Evolutionary conservation across 805 yeast genomes (phyloP).

Genomic region (Lipomyces orientalis): DNA sequence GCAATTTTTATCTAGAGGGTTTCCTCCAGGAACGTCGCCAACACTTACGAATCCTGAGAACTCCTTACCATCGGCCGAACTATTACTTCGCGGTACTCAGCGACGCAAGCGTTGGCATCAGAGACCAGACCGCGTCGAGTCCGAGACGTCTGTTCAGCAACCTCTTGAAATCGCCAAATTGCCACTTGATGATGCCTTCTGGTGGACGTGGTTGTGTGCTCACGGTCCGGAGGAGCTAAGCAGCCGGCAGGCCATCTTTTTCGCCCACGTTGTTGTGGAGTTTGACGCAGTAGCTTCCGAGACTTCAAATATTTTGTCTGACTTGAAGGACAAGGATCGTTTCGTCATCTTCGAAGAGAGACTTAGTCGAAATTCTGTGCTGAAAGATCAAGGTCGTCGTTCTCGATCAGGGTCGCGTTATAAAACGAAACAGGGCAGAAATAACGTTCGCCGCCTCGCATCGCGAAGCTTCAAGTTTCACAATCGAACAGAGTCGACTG

Average conservation of each 20-base stretch:
- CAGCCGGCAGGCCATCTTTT: constrained; percentile 15
- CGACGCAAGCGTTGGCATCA: not conserved
- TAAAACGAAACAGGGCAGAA: not conserved
- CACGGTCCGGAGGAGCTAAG: constrained; percentile 29
- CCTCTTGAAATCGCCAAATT: constrained; percentile 19
- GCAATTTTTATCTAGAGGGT: not conserved
- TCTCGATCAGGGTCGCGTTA: not conserved
- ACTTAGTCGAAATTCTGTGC: not conserved
- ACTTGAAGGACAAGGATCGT: not conserved
- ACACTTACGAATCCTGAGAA: not conserved
- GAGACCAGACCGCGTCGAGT: not conserved
- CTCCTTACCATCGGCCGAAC: constrained; percentile 2
- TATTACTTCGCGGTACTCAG: not conserved
- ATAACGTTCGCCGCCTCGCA: constrained; percentile 17
- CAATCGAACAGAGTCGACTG: constrained; percentile 8
- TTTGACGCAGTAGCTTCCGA: constrained; percentile 3
- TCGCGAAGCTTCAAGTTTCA: constrained; percentile 15
- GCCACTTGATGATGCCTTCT: constrained; percentile 28
- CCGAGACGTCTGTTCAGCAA: not conserved
- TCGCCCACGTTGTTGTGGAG: constrained; percentile 22
- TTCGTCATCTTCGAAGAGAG: constrained; percentile 10
- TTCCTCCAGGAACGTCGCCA: not conserved
- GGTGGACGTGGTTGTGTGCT: constrained; percentile 32
- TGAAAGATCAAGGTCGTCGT: not conserved
- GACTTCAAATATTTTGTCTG: not conserved